Base-by-base conservation (phyloP, 2,329 filamentous ascomycete genomes). In the Penicillium sp. region DNA sequence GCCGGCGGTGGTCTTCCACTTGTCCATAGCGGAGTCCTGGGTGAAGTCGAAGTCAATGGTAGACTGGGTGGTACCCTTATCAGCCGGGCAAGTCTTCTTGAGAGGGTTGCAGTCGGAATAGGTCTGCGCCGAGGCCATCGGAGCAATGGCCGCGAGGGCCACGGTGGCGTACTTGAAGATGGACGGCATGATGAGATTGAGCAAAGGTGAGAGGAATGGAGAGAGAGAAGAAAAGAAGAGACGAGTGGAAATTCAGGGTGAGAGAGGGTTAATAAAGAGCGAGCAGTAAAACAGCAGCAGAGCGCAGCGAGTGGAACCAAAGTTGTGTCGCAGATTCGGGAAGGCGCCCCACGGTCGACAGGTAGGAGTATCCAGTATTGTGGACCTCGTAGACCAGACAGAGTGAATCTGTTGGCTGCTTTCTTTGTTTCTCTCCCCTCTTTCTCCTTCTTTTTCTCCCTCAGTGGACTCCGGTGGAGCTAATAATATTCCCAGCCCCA, bases 51-150 rank as follows among this genome's bases (percentile, higher is more conserved):
- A 65, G 46, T 55, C 51, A 66, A 55, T n/a, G 52, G 60, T 4
- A 6, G 62, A 60, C 37, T 60, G 56, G 43, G 85, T 83, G 32
- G 95, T 80, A 26, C 89, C 92, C 5, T 84, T 80, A 70, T 95
- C 82, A 40, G 84, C 69, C 1, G 88, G 84, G 70, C 91, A 96
- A 7, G 63, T 56, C 57, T 63, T 61, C 21, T 70, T 37, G 10
- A 68, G 54, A 2, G 92, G 91, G 67, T 95, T 87, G 78, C 91
- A 97, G 41, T 80, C 71, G 13, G 89, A 90, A 56, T 75, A 84
- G 24, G 91, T 91, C 73, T 96, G 92, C 36, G 87, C 90, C 12
- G 65, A 59, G 39, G 55, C 60, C 24, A 72, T 54, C 29, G 70
- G 68, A 29, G 67, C 60, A 29, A 65, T 58, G 18, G 62, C 67